Percentiles rank a stretch among this genome's conserved stretches.
phyloP scores from a whole-genome alignment of 2,329 filamentous ascomycete genomes.

The Keithomyces neogunnii region DNA sequence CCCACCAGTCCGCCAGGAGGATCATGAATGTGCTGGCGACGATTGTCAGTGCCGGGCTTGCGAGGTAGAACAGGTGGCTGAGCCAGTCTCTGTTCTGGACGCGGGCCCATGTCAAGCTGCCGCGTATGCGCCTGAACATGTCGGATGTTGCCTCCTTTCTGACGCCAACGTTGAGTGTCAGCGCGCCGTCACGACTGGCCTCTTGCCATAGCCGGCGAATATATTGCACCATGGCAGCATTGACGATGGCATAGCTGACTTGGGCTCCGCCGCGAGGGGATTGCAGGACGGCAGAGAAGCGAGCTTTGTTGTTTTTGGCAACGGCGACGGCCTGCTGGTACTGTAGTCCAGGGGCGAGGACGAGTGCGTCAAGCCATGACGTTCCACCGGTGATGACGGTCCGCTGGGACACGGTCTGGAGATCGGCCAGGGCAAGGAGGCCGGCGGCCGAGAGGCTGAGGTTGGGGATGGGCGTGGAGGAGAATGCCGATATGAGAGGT shows the following conservation, averaged over 20 bases:
- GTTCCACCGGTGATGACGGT: slow-evolving; percentile 49
- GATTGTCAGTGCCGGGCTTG: slow-evolving; percentile 37
- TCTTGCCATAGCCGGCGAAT: slow-evolving; percentile 20
- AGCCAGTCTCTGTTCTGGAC: slow-evolving; percentile 28
- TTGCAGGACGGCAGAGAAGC: slow-evolving; percentile 17
- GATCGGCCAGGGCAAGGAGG: slow-evolving; percentile 50
- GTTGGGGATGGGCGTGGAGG: slow-evolving; percentile 33
- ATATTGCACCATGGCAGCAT: slow-evolving; percentile 45
- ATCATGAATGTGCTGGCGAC: slow-evolving; percentile 34
- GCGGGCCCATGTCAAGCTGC: not conserved
- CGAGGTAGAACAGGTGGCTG: slow-evolving; percentile 40
- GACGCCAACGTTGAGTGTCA: slow-evolving; percentile 21
- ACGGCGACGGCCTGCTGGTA: slow-evolving; percentile 49
- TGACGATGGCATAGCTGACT: slow-evolving; percentile 30
- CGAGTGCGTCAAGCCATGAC: slow-evolving; percentile 45
- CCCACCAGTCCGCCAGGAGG: slow-evolving; percentile 44
- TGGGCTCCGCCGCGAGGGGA: not conserved
- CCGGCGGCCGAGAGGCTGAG: slow-evolving; percentile 42
- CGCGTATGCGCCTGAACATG: slow-evolving; percentile 13
- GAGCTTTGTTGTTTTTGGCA: slow-evolving; percentile 29
- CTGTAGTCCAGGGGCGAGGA: slow-evolving; percentile 53
- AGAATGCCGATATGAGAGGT: slow-evolving; percentile 32
- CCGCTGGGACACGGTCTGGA: slow-evolving; percentile 45
- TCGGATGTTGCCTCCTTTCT: slow-evolving; percentile 4
- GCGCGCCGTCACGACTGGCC: slow-evolving; percentile 9